phyloP scores from a whole-genome alignment of 257 asterid species.

The Capsicum chinense region DNA sequence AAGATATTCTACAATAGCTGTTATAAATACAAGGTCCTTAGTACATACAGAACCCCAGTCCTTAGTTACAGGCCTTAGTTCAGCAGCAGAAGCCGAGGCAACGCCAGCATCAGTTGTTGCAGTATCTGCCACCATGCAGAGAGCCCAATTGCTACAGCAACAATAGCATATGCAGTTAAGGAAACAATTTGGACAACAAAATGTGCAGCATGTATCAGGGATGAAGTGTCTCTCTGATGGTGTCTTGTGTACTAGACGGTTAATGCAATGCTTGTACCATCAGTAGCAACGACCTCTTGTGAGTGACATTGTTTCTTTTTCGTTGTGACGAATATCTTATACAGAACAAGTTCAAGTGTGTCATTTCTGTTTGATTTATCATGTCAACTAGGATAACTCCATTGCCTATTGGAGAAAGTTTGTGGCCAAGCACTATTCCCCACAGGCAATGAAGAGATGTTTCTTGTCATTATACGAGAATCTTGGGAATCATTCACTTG shows the following conservation, averaged over 20 bases:
- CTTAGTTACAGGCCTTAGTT: conserved; percentile 71
- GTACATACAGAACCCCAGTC: conserved; percentile 34
- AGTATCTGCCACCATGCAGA: conserved; percentile 81
- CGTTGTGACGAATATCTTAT: neutral
- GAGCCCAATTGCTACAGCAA: conserved; percentile 79
- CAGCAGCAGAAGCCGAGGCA: conserved; percentile 83
- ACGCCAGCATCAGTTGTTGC: conserved; percentile 68
- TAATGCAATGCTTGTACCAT: conserved; percentile 92
- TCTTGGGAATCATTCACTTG: conserved; percentile 88
- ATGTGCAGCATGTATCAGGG: conserved; percentile 44
- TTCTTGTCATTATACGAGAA: conserved; percentile 86
- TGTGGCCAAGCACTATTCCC: too few species aligned
- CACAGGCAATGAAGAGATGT: conserved; percentile 86
- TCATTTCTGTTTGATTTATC: too few species aligned
- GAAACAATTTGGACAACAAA: conserved; percentile 74
- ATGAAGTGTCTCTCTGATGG: conserved; percentile 66
- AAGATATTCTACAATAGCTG: conserved; percentile 73
- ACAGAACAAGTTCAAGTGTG: neutral
- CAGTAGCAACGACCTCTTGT: conserved; percentile 91
- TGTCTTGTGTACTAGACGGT: conserved; percentile 87
- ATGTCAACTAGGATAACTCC: too few species aligned
- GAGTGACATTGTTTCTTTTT: conserved; percentile 43
- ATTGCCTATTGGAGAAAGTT: too few species aligned
- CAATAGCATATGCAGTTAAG: conserved; percentile 59
- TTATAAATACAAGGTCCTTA: conserved; percentile 70